Evolutionary conservation across 2,329 filamentous ascomycete genomes (phyloP), one percentile per base, ranked within the genome.

Genomic region (Tolypocladium tundrense): DNA sequence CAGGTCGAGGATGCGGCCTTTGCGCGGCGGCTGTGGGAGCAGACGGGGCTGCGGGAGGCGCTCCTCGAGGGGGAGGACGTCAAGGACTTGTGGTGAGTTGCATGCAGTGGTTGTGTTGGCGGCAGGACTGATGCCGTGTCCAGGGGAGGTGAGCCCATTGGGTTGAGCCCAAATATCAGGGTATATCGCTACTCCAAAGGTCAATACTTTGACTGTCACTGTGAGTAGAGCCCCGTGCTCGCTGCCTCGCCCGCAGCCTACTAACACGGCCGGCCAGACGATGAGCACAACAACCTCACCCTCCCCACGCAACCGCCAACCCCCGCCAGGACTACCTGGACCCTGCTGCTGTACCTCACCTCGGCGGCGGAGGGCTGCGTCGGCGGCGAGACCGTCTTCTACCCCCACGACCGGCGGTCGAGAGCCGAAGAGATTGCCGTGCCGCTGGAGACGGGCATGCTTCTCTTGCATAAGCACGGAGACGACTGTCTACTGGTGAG

Each of bases 201-300:
- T 0, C 91, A 97, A 69, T 96, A 92, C 70, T 97, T 97, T 70
- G 91, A 91, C 68, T 87, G 90, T 66, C 93, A 97, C 70, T 97
- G 90, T 93, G 81, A 66, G 87, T 66, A 16, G 19, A 13, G 21
- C 11, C 13, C 53, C 35, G 43, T n/a, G 10, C n/a, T 33, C 33
- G 13, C 2, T 35, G 21, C 24, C 31, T 45, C 31, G 19, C 42
- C 31, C 48, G 42, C 53, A 13, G 4, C 48, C n/a, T 31, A n/a
- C 43, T 60, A 7, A 51, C 19, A n/a, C 57, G 40, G n/a, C 9
- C 6, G 21, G 16, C 6, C 66, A 94, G 90, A 96, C 67, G 93
- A 97, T 72, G 92, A 97, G 67, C 89, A 84, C 55, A 96, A 96
- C 69, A 79, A 82, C 57, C 72, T 97, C 33, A 79, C 75, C 1